Evolutionary conservation across 345 rosid species (phyloP).

Genomic region (Gossypium raimondii): DNA sequence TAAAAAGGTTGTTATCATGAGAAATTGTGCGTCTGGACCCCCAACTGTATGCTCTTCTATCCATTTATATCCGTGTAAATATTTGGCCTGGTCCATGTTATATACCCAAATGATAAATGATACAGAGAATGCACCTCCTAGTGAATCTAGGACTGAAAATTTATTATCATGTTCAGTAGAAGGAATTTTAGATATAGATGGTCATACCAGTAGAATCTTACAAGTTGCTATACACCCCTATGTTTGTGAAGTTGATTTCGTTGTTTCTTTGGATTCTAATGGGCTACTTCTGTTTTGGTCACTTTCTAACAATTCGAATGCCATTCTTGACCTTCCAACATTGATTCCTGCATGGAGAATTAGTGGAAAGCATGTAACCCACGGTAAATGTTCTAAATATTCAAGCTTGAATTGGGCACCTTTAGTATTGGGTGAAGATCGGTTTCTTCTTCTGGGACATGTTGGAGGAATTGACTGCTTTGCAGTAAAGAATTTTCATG

Average conservation of each 20-base stretch:
- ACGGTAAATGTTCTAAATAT: conserved; percentile 38
- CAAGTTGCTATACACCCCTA: conserved; percentile 62
- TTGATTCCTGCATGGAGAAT: conserved; percentile 53
- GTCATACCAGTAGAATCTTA: conserved; percentile 63
- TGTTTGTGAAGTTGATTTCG: conserved; percentile 45
- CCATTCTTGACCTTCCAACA: conserved; percentile 39
- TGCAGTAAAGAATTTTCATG: conserved; percentile 46
- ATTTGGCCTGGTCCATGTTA: conserved; percentile 51
- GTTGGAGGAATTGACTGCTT: conserved; percentile 78
- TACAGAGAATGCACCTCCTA: conserved; percentile 32
- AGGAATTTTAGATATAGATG: conserved; percentile 44
- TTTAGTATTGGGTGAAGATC: conserved; percentile 46
- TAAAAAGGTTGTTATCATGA: conserved; percentile 49
- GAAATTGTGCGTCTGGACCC: conserved; percentile 49
- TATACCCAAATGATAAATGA: conserved; percentile 30
- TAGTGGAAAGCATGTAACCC: conserved; percentile 49
- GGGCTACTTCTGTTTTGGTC: conserved; percentile 78
- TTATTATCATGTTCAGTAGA: conserved; percentile 25
- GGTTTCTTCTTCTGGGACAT: conserved; percentile 66
- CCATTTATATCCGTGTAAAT: conserved; percentile 46
- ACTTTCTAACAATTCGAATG: conserved; percentile 37
- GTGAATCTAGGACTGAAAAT: conserved; percentile 22
- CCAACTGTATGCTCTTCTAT: conserved; percentile 61
- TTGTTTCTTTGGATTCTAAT: conserved; percentile 71
- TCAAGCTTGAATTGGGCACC: conserved; percentile 88